phyloP scores from a whole-genome alignment of 805 yeast genomes.

The Ogataea angusta region DNA sequence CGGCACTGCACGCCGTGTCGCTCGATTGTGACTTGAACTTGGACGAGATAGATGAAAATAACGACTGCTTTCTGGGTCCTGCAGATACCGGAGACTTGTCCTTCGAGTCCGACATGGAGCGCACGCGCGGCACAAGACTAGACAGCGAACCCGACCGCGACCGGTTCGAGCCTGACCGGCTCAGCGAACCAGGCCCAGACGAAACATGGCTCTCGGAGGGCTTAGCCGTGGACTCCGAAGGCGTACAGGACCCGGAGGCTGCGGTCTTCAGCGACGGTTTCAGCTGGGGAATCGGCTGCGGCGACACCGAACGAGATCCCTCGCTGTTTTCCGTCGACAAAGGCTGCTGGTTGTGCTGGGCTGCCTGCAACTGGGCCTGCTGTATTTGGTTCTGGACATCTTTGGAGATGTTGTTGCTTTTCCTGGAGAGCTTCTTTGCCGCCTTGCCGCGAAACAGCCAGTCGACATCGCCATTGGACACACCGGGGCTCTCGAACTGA shows the following conservation, averaged over 20 bases:
- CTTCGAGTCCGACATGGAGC: conserved; percentile 18
- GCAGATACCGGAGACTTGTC: conserved; percentile 15
- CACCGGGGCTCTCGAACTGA: conserved; percentile 42
- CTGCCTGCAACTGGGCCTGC: conserved; percentile 29
- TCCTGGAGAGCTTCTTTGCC: conserved; percentile 48
- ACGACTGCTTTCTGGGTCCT: conserved; percentile 24
- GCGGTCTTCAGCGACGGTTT: conserved; percentile 9
- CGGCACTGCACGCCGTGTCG: conserved; percentile 6
- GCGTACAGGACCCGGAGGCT: background rate
- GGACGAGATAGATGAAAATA: conserved; percentile 35
- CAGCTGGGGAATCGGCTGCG: conserved; percentile 2
- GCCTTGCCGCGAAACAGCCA: conserved; percentile 83
- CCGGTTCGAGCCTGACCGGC: conserved; percentile 12
- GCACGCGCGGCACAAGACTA: conserved; percentile 12
- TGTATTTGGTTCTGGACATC: conserved; percentile 32
- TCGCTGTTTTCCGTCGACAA: background rate
- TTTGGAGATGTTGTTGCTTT: conserved; percentile 29
- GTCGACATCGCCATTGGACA: conserved; percentile 73
- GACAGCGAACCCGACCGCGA: conserved; percentile 21
- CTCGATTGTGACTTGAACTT: conserved; percentile 27
- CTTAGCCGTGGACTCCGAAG: background rate
- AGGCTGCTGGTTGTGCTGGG: conserved; percentile 11
- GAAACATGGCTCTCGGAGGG: too few relatives aligned
- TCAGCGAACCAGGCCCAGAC: background rate
- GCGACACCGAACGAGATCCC: background rate